Evolutionary conservation across 306 rosid genomes (phyloP).

Genomic region (Citrullus amarus): DNA sequence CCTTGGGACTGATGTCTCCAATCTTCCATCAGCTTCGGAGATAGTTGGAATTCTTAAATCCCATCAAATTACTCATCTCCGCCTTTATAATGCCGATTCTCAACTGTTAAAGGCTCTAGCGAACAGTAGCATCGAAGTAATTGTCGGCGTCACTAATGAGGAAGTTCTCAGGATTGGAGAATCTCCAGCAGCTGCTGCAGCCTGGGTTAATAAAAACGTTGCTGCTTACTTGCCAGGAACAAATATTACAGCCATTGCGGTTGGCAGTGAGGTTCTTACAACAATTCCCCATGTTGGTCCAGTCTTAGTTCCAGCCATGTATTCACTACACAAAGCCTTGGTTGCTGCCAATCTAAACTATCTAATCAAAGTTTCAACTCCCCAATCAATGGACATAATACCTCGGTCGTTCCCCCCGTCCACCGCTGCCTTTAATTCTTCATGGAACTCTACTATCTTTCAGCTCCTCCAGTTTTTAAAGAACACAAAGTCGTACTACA

Average conservation of each 20-base stretch:
- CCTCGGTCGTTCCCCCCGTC: constrained; percentile 84
- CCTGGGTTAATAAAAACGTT: constrained; percentile 75
- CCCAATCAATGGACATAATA: constrained; percentile 68
- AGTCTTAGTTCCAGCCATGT: constrained; percentile 73
- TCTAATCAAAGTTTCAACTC: constrained; percentile 69
- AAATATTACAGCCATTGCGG: constrained; percentile 75
- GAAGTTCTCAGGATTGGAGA: constrained; percentile 67
- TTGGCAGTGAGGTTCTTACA: constrained; percentile 84
- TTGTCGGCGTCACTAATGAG: constrained; percentile 63
- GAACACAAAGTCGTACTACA: constrained; percentile 54
- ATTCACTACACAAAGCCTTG: constrained; percentile 51
- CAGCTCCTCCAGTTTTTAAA: constrained; percentile 60
- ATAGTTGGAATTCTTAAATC: constrained; percentile 58
- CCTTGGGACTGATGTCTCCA: constrained; percentile 63
- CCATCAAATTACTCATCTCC: constrained; percentile 60
- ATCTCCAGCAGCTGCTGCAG: constrained; percentile 62
- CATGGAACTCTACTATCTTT: constrained; percentile 53
- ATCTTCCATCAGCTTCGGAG: constrained; percentile 56
- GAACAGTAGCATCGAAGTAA: constrained; percentile 57
- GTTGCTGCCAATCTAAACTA: constrained; percentile 71
- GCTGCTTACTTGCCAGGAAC: constrained; percentile 71
- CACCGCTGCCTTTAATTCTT: constrained; percentile 56
- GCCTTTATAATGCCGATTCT: constrained; percentile 60
- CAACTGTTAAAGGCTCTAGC: constrained; percentile 71
- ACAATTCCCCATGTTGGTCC: constrained; percentile 59